Base-by-base conservation (phyloP, 2,329 filamentous ascomycete genomes). In the Onygenales sp. region DNA sequence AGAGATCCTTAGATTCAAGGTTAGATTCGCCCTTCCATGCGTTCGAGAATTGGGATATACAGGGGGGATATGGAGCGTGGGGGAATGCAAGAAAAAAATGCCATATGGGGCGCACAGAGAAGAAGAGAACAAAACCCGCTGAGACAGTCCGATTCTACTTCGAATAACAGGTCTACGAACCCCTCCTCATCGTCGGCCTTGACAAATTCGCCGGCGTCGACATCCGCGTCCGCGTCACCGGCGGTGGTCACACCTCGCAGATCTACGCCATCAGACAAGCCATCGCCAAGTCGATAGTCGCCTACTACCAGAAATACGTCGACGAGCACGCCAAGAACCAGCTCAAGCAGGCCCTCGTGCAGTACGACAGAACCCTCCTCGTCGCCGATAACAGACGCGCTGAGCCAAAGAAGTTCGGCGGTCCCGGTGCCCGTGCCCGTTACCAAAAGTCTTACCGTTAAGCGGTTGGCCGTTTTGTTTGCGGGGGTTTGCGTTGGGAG, bases 371-470 rank as follows among this genome's bases (percentile, higher is more conserved):
- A 72, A 95, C 90, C 74, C 86, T 98, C 65, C 87, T 98, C 72
- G 93, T 98, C 70, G 93, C 93, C 77, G 93, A 98, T 79, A 96
- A 95, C 87, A 87, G 93, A 77, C 88, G 93, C 69, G 93, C 89
- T 78, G 93, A 98, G 84, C 92, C 92, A 79, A 97, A 97, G 91
- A 96, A 96, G 83, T 79, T 79, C 71, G 77, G 77, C 70, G 76
- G 76, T 88, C 87, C 84, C 69, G 92, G 92, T 84, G 92, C 93
- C 74, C 87, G 92, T 74, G 82, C 92, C 72, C 87, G 91, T 74
- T 97, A 89, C 91, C 92, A 97, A 83, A 96, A 96, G 83, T 95
- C 91, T 67, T 95, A 96, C 86, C 89, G 91, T 91, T 95, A 92
- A 89, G 42, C 13, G 27, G 40, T 27, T 27, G 21, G 21, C 21